A percentile compares a stretch with the other conserved stretches of the same genome.
phyloP scores from a whole-genome alignment of 225 moss, liverwort and hornwort genomes.

The Polytrichum formosum region DNA sequence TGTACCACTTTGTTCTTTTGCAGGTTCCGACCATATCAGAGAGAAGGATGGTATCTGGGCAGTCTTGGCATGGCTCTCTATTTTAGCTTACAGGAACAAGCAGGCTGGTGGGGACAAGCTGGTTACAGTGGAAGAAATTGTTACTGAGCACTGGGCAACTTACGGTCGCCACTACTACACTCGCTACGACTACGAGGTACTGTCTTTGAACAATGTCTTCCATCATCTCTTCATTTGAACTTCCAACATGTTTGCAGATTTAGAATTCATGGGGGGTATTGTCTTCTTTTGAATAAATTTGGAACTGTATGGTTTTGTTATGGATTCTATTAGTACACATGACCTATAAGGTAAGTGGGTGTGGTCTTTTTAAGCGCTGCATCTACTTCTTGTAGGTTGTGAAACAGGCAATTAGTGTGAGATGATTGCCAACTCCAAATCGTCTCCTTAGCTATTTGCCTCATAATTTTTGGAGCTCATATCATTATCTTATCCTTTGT shows the following conservation, averaged over 20 bases:
- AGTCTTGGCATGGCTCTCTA: conserved; percentile 95
- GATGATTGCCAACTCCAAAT: too few species aligned
- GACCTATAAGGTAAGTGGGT: too few species aligned
- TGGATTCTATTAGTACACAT: too few species aligned
- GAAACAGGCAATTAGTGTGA: too few species aligned
- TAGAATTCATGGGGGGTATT: background rate
- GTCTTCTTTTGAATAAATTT: background rate
- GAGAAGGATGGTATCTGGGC: conserved; percentile 99
- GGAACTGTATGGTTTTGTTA: too few species aligned
- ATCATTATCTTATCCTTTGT: too few species aligned
- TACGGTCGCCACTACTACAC: conserved; percentile 97
- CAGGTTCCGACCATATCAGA: conserved; percentile 93
- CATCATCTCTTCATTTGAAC: too few species aligned
- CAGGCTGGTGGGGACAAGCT: conserved; percentile 61
- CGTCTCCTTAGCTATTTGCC: too few species aligned
- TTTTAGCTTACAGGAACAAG: conserved; percentile 71
- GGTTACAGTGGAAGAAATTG: conserved; percentile 86
- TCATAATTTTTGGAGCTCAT: too few species aligned
- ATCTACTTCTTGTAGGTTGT: too few species aligned
- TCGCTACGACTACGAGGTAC: conserved; percentile 95
- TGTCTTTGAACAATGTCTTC: background rate
- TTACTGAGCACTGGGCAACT: conserved; percentile 81
- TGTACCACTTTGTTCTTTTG: background rate
- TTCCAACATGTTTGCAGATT: background rate
- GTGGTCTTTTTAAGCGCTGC: too few species aligned